Evolutionary conservation across 164 flowering plant species (phyloP), one percentile per base, ranked within the genome.

Genomic region (Piper longum): DNA sequence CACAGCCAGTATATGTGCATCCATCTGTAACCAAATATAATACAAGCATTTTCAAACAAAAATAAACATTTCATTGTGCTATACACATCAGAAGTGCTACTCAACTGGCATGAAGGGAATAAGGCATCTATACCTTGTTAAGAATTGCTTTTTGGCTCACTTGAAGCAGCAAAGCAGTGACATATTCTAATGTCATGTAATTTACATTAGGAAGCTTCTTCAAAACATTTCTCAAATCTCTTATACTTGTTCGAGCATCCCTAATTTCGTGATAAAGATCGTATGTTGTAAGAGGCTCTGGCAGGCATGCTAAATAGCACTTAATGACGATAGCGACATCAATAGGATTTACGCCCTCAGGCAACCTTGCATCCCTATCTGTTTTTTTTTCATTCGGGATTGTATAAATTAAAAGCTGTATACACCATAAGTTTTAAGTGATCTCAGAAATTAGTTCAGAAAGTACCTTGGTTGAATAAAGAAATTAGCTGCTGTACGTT

Each of bases 271-370:
- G 77, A 72, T 83, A 82, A 58, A 87, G 88, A 62, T 76, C 83
- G 74, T 82, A 87, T 56, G 96, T 84, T 48, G 81, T 76, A 41
- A 91, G 79, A 7, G 98, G 98, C 81, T 87, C 91, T 59, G 98
- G 92, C 72, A 91, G 92, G 77, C 96, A 84, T 62, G 89, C 91
- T 68, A 91, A 77, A 70, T 87, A 91, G 69, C 84, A 91, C 73
- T 91, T 91, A 13, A 70, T 63, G 2, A 91, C 75, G 64, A 79
- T 75, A 8, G 96, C 96, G 44, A 83, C 84, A 62, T 83, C 86
- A 68, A 85, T 58, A 61, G 96, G 84, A 63, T 76, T 80, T 61
- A 76, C 60, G 60, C 85, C 83, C 61, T 89, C 98, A 8, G 89
- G 96, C 68, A 88, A 59, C 65, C 84, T 68, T 7, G 96, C 92